phyloP scores from a whole-genome alignment of 108 stramenopile species.

The Cyclotella kingstonii region DNA sequence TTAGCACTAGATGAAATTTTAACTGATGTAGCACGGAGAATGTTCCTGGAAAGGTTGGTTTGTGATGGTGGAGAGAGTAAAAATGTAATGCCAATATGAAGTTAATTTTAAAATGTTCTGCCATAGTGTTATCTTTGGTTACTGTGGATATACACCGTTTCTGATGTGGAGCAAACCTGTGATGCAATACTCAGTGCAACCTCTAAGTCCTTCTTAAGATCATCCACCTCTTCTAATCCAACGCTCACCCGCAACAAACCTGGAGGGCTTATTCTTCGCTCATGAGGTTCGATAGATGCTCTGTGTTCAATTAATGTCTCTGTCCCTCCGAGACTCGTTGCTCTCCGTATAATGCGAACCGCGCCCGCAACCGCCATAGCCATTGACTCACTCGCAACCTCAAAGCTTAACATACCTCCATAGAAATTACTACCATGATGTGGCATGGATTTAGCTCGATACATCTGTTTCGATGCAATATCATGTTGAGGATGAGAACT shows the following conservation, averaged over 20 bases:
- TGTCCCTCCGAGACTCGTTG: constrained; percentile 95
- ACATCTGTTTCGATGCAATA: constrained; percentile 74
- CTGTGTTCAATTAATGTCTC: constrained; percentile 94
- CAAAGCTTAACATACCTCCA: constrained; percentile 93
- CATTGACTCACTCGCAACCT: constrained; percentile 57
- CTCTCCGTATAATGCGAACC: constrained; percentile 66
- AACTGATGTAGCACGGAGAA: constrained; percentile 72
- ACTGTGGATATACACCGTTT: neutral
- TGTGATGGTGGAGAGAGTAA: constrained; percentile 47
- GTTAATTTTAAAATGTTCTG: neutral
- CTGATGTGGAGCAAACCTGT: neutral
- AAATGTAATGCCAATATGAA: neutral
- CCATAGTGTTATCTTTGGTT: neutral
- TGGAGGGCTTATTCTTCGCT: constrained; percentile 63
- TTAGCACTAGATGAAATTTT: constrained; percentile 79
- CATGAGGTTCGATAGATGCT: constrained; percentile 88
- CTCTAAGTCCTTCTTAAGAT: constrained; percentile 81
- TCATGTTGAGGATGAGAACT: constrained; percentile 80
- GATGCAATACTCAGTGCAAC: constrained; percentile 53
- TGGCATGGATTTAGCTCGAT: neutral
- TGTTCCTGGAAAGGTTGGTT: constrained; percentile 80
- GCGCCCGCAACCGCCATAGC: constrained; percentile 85
- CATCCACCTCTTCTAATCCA: constrained; percentile 81
- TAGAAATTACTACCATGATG: constrained; percentile 9
- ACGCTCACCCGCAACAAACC: constrained; percentile 87